Base-by-base conservation (phyloP, 345 rosid species). In the Crucihimalaya himalaica region DNA sequence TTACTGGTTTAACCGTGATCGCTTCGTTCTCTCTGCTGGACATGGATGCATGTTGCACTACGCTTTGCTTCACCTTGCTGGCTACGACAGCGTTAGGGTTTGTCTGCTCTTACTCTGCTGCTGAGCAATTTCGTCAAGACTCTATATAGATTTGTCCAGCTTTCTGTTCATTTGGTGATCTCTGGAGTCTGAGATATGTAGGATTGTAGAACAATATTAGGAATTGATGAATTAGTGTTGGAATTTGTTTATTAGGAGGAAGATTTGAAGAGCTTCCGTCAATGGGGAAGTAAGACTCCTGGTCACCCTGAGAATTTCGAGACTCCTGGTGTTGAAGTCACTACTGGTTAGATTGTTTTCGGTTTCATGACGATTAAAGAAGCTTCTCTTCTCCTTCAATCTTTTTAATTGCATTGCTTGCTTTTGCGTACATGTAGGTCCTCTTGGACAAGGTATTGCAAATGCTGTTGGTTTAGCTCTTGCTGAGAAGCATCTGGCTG, bases 41-140 rank as follows among this genome's bases (percentile, higher is more conserved):
- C 98, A 93, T 47, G 98, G 98, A 3, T 93, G 98, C 31, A 91
- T 93, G 98, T 71, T 93, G 63, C 97, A 91, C 55, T 93, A 93
- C 74, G 97, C 97, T 55, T 82, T 94, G 73, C 89, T 94, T 74
- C 98, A 94, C 75, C 96, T 94, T 35, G 96, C 98, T 74, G 98
- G 98, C 39, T 94, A 94, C 80, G 98, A 91, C 52, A 88, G 96
- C 53, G 95, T 91, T 48, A 57, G 43, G 95, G 97, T 91, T 18
- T 20, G 75, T 61, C 0, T 42, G 54, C 57, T 64, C 55, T 73
- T 60, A 16, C 37, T 66, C 73, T 56, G 21, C 47, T 55, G 0
- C 3, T 34, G 10, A 32, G 5, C 7, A 31, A 31, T 1, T 31
- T 31, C 34, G 2, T 29, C 32, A n/a, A 29, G 32, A n/a, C n/a